Evolutionary conservation across 202 grass and related monocot genomes (phyloP), one percentile per base, ranked within the genome.

Genomic region (Carex sylvatica): DNA sequence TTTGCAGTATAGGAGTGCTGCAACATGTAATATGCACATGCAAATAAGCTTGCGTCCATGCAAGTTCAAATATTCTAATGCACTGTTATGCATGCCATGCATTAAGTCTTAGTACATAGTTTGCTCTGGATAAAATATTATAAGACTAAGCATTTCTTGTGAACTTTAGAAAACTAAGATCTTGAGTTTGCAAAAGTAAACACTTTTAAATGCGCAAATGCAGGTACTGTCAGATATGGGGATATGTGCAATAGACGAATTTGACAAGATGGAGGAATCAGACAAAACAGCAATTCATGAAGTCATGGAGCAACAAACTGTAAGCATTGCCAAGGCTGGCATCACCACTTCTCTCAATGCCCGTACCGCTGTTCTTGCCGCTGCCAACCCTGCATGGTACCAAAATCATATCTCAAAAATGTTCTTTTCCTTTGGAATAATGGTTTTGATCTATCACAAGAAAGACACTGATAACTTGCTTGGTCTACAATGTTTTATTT

Each of bases 201-300:
- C 51, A 9, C 49, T 56, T 56, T 20, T 24, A 62, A 71, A 9
- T 56, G 22, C 15, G 11, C 3, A 60, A 80, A 93, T 89, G 82
- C 88, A 99, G 96, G 96, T 99, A 70, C 82, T 97, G 63, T 89
- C 97, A 35, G 97, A 99, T 83, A 97, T 99, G 97, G 97, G 93
- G 55, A 99, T 99, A 70, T 99, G 97, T 31, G 97, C 97, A 24
- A 99, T 99, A 66, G 97, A 99, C 74, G 97, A 99, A 55, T 99
- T 99, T 80, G 97, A 99, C 84, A 99, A 99, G 87, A 99, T 99
- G 97, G 97, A 99, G 81, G 97, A 99, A 84, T 99, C 93, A 78
- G 91, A 99, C 65, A 90, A 93, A 91, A 99, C 97, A 65, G 91
- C 97, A 2, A 99, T 99, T 88, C 97, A 99, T 62, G 97, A 99